phyloP scores from a whole-genome alignment of 257 asterid genomes.

The Solanum dulcamara region DNA sequence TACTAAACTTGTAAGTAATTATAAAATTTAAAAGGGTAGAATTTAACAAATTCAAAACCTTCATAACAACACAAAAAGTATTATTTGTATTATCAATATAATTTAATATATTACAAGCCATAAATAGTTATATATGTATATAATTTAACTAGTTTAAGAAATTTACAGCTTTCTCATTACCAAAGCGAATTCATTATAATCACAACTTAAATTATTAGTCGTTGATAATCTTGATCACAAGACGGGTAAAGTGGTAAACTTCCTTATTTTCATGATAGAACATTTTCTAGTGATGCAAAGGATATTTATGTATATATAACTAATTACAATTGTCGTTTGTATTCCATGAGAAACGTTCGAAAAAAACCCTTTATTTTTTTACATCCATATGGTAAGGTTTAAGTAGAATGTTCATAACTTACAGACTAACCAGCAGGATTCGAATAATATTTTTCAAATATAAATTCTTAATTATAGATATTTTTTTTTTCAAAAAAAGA shows the following conservation, averaged over 20 bases:
- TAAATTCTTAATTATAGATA: neutral
- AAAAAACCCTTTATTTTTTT: accelerated
- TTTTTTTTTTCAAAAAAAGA: neutral
- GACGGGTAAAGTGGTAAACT: too few relatives aligned
- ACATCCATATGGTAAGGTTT: neutral
- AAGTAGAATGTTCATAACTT: neutral
- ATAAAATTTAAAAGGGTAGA: neutral
- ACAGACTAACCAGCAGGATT: neutral
- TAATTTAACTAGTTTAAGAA: too few relatives aligned
- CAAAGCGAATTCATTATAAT: too few relatives aligned
- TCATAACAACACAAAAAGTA: neutral
- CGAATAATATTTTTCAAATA: neutral
- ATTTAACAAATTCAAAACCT: neutral
- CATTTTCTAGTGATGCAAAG: too few relatives aligned
- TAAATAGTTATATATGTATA: too few relatives aligned
- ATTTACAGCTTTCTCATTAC: too few relatives aligned
- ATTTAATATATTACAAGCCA: neutral
- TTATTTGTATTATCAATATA: too few relatives aligned
- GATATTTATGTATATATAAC: too few relatives aligned
- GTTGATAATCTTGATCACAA: too few relatives aligned
- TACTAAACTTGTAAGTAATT: neutral
- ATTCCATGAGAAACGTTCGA: accelerated
- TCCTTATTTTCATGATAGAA: too few relatives aligned
- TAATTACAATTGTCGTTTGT: too few relatives aligned
- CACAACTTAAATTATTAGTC: too few relatives aligned